A percentile compares a stretch with the other conserved stretches of the same genome.
Evolutionary conservation across 345 rosid genomes (phyloP).

Genomic region (Xanthoceras sorbifolium): DNA sequence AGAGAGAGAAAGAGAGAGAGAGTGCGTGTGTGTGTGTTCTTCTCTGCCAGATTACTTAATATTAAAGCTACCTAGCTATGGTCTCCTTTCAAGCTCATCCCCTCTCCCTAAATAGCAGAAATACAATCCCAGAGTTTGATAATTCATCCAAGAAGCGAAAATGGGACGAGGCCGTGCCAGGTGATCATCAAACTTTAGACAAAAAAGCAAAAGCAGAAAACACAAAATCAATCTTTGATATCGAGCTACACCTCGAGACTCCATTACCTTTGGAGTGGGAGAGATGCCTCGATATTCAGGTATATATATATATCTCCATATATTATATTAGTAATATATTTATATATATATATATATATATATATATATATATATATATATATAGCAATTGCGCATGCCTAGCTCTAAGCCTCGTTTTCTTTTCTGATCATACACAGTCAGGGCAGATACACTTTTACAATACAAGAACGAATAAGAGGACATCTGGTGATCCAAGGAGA

Average conservation of each 20-base stretch:
- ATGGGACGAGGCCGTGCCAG: conserved; percentile 30
- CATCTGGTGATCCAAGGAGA: conserved; percentile 50
- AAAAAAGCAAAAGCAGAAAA: conserved; percentile 31
- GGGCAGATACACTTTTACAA: conserved; percentile 70
- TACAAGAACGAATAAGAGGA: conserved; percentile 56
- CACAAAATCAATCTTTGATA: conserved; percentile 34
- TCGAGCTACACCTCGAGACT: conserved; percentile 51
- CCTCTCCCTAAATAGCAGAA: conserved; percentile 35
- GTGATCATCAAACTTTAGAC: conserved; percentile 23
- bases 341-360: too few species aligned
- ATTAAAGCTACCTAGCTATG: conserved; percentile 26
- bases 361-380: too few species aligned
- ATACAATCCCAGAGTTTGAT: conserved; percentile 29
- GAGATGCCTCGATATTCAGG: conserved; percentile 67
- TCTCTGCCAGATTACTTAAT: too few species aligned
- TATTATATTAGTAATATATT: too few species aligned
- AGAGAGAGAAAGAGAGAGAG: conserved; percentile 17
- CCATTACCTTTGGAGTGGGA: conserved; percentile 63
- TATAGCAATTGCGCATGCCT: neutral
- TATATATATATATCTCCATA: conserved; percentile 13
- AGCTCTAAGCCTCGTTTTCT: neutral
- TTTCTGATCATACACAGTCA: conserved; percentile 40
- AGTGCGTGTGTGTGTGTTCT: too few species aligned
- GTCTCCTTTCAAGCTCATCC: conserved; percentile 44
- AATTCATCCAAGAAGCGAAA: conserved; percentile 57